phyloP scores from a whole-genome alignment of 768 basidiomycete species.

The Clathrus columnatus region DNA sequence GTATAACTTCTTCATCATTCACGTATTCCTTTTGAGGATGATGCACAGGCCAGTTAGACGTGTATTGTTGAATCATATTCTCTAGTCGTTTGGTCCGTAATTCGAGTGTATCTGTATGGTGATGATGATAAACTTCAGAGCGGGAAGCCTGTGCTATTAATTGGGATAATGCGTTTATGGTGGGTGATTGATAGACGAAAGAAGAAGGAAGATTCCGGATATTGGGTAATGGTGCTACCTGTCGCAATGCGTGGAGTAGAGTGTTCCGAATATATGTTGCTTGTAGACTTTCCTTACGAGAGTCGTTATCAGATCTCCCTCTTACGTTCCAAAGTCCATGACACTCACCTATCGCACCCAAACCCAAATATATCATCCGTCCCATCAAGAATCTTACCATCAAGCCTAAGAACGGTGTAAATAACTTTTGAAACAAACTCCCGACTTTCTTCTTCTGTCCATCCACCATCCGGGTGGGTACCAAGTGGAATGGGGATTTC shows the following conservation, averaged over 20 bases:
- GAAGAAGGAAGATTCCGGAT: constrained; percentile 20
- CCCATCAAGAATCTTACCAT: constrained; percentile 16
- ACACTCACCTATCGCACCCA: not conserved
- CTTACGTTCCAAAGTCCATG: too few species aligned
- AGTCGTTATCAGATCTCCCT: too few species aligned
- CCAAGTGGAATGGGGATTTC: constrained; percentile 19
- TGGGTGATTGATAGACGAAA: constrained; percentile 29
- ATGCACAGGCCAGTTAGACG: not conserved
- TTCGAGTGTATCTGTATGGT: not conserved
- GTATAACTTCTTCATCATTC: constrained; percentile 5
- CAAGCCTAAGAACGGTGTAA: constrained; percentile 21
- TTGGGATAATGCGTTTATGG: constrained; percentile 18
- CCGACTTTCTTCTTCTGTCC: constrained; percentile 8
- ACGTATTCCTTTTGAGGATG: not conserved
- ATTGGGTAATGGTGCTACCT: constrained; percentile 14
- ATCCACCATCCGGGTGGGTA: constrained; percentile 17
- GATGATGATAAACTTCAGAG: not conserved
- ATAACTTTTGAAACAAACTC: constrained; percentile 27
- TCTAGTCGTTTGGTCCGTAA: not conserved
- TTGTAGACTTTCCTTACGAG: constrained; percentile 29
- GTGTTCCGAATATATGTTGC: constrained; percentile 30
- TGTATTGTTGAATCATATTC: constrained; percentile 1
- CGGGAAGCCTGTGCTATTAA: constrained; percentile 5
- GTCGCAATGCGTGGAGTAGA: constrained; percentile 18
- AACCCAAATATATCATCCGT: not conserved